phyloP scores from a whole-genome alignment of 116 monocot genomes.

The Zostera marina region DNA sequence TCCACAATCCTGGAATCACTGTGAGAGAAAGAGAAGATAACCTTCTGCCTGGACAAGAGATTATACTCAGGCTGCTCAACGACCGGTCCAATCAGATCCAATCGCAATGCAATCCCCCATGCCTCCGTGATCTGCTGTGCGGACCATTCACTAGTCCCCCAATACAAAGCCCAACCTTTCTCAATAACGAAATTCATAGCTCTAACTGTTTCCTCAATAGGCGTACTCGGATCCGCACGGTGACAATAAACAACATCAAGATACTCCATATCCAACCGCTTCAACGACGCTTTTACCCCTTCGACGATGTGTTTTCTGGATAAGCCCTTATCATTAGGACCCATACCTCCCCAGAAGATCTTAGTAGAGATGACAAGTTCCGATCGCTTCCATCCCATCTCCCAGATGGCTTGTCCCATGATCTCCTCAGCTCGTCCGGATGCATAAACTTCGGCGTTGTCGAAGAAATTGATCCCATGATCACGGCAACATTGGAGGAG shows the following conservation, averaged over 20 bases:
- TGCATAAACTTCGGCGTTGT: conserved; percentile 99
- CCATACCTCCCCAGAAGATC: conserved; percentile 94
- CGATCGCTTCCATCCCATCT: conserved; percentile 90
- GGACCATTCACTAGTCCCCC: conserved; percentile 98
- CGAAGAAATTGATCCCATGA: conserved; percentile 96
- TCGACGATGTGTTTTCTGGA: conserved; percentile 94
- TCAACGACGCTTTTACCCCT: conserved; percentile 52
- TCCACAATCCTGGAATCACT: neutral
- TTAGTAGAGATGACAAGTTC: conserved; percentile 90
- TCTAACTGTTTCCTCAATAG: conserved; percentile 89
- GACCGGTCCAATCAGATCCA: conserved; percentile 76
- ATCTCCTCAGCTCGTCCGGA: conserved; percentile 97
- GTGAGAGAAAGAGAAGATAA: neutral
- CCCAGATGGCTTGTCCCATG: conserved; percentile 81
- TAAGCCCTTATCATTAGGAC: conserved; percentile 86
- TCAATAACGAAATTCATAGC: conserved; percentile 96
- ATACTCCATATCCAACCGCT: conserved; percentile 82
- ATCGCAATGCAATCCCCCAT: conserved; percentile 47
- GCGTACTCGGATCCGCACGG: conserved; percentile 60
- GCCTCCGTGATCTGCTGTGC: conserved; percentile 99
- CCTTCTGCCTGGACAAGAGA: conserved; percentile 82
- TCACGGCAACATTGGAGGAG: conserved; percentile 81
- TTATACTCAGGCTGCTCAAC: conserved; percentile 99
- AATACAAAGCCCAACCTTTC: conserved; percentile 76
- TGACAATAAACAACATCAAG: conserved; percentile 91